phyloP scores from a whole-genome alignment of 2,329 filamentous ascomycete genomes.

The Calonectria pauciramosa region DNA sequence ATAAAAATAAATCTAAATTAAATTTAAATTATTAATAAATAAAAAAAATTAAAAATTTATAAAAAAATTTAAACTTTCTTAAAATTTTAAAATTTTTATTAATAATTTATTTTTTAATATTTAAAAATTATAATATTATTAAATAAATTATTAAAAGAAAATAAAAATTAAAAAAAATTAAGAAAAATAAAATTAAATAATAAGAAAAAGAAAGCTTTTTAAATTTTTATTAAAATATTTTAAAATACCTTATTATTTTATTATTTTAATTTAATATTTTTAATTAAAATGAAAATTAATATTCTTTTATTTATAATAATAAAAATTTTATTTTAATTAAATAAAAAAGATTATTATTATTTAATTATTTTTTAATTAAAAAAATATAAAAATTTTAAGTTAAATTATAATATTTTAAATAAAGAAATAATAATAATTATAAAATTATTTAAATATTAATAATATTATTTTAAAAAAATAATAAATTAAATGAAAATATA shows the following conservation, averaged over 20 bases:
- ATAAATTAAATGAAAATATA: not conserved
- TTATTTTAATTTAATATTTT: not conserved
- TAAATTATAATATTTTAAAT: not conserved
- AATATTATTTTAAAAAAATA: not conserved
- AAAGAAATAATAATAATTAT: not conserved
- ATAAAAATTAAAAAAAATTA: not conserved
- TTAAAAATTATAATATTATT: not conserved
- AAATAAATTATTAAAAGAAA: not conserved
- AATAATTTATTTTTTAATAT: slow-evolving; percentile 5
- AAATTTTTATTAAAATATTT: not conserved
- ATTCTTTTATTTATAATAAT: not conserved
- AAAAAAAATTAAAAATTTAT: slow-evolving; percentile 6
- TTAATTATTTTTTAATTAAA: not conserved
- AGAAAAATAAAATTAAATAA: not conserved
- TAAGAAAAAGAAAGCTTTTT: not conserved
- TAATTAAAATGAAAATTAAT: too few relatives aligned
- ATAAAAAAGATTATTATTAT: too few relatives aligned
- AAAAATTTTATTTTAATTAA: too few relatives aligned
- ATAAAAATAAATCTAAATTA: slow-evolving; percentile 6
- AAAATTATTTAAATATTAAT: not conserved
- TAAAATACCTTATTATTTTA: not conserved
- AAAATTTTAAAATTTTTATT: slow-evolving; percentile 23
- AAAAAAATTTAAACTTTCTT: slow-evolving; percentile 19
- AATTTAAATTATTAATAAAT: slow-evolving; percentile 13
- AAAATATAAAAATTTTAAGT: not conserved